These are phyloP conservation scores for Phytopythium oedochilum DNA, from an alignment of 352 stramenopile genomes.

Conservation along the genomic window DNA sequence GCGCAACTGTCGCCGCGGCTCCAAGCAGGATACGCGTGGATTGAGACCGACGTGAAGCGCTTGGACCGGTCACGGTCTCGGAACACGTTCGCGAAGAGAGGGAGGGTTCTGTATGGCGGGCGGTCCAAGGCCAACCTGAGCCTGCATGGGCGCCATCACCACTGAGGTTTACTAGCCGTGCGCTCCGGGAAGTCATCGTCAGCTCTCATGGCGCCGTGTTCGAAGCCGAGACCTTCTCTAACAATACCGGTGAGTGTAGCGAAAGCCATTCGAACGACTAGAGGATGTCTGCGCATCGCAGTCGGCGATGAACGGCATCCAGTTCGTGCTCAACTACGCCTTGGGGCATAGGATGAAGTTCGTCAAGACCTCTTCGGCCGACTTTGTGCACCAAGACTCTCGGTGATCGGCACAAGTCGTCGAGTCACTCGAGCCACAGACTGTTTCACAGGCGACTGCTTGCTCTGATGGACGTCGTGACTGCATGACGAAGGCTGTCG, in stretches of 20 bases:
- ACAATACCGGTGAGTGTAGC: constrained; percentile 70
- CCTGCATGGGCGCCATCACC: constrained; percentile 91
- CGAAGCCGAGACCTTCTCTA: constrained; percentile 60
- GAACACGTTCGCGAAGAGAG: constrained; percentile 84
- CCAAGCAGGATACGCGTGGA: constrained; percentile 87
- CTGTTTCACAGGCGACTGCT: no score
- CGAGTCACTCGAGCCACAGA: no score
- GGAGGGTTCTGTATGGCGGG: constrained; percentile 90
- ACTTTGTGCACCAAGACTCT: no score
- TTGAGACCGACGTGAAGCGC: constrained; percentile 76
- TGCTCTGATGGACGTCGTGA: no score
- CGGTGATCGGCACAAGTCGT: no score
- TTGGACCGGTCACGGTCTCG: constrained; percentile 80
- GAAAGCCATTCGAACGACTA: constrained; percentile 77
- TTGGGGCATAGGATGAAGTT: no score
- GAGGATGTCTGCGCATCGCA: constrained; percentile 69
- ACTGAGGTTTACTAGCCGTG: constrained; percentile 89
- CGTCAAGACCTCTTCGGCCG: no score
- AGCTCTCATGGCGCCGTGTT: constrained; percentile 78
- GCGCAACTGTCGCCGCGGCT: constrained; percentile 84
- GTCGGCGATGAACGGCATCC: constrained; percentile 55
- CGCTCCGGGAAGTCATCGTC: constrained; percentile 69
- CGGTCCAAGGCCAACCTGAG: constrained; percentile 89
- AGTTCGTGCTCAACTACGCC: constrained; percentile 84
- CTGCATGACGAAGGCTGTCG: no score